These are phyloP conservation scores for Xerocomus spinulosus DNA, from an alignment of 768 basidiomycete species.

Conservation along the genomic window DNA sequence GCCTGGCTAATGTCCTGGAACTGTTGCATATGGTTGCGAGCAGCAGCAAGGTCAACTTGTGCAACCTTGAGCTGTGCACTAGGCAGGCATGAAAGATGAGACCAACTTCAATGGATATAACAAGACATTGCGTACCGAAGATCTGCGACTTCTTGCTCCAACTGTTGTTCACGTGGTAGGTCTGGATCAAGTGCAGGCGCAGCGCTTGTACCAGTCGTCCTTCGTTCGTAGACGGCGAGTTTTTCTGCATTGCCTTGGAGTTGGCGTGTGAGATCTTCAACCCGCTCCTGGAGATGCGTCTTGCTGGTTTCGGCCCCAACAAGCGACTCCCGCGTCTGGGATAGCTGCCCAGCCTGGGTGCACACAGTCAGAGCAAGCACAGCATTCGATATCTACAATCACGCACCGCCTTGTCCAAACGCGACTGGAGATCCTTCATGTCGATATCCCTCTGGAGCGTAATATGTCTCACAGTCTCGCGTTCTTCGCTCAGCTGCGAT, in stretches of 20 bases:
- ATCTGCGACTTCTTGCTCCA: constrained; percentile 82
- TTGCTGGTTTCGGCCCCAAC: constrained; percentile 73
- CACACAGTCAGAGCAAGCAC: constrained; percentile 9
- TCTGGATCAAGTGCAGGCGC: constrained; percentile 39
- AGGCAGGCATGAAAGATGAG: constrained; percentile 1
- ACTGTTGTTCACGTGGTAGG: constrained; percentile 66
- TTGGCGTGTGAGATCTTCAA: constrained; percentile 44
- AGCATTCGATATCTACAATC: not conserved
- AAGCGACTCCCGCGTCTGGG: constrained; percentile 65
- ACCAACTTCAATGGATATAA: not conserved
- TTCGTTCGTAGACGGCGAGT: constrained; percentile 79
- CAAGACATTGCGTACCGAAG: constrained; percentile 50
- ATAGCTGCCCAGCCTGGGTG: constrained; percentile 54
- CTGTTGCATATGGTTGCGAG: constrained; percentile 71
- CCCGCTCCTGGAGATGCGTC: constrained; percentile 69
- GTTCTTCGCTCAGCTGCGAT: constrained; percentile 64
- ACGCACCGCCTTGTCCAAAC: constrained; percentile 68
- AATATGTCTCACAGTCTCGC: constrained; percentile 69
- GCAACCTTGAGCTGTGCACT: constrained; percentile 74
- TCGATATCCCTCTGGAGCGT: constrained; percentile 80
- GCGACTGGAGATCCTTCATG: constrained; percentile 63
- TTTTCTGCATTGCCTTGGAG: constrained; percentile 80
- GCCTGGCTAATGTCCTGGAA: constrained; percentile 84
- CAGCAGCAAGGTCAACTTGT: constrained; percentile 69
- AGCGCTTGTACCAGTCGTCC: constrained; percentile 35